Conservation (phyloP, 805 yeast genomes). For the Starmerella kuoi region DNA sequence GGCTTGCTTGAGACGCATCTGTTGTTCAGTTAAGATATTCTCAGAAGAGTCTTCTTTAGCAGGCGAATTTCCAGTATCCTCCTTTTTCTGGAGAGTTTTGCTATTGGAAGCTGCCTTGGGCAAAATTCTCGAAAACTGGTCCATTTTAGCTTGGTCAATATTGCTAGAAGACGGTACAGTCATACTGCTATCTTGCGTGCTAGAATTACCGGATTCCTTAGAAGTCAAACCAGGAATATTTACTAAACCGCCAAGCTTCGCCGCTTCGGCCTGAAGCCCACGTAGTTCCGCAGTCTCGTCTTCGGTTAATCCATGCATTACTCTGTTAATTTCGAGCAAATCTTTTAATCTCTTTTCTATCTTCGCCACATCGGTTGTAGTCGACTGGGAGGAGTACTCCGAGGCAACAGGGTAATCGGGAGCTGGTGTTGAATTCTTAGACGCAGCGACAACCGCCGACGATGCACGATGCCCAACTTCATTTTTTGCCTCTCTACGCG, state of each 20-base stretch:
- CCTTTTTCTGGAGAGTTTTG: neutral
- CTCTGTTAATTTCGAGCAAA: slow-evolving; percentile 2
- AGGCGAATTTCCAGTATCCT: neutral
- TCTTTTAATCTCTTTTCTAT: slow-evolving; percentile 8
- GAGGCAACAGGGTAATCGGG: neutral
- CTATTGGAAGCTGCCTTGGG: neutral
- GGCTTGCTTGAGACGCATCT: slow-evolving; percentile 4
- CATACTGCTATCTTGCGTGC: neutral
- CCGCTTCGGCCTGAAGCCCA: slow-evolving; percentile 1
- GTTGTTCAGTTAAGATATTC: slow-evolving; percentile 1
- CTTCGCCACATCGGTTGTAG: neutral
- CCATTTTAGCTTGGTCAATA: neutral
- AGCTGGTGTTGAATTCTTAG: neutral
- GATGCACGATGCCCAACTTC: neutral
- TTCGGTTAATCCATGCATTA: slow-evolving; percentile 5
- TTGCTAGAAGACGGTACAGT: neutral
- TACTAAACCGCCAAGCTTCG: neutral
- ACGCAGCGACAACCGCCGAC: neutral
- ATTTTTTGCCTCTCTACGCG: neutral
- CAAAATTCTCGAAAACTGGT: neutral
- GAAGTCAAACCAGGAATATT: neutral
- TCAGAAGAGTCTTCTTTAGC: neutral
- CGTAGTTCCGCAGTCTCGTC: slow-evolving; percentile 6
- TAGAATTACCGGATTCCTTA: neutral
- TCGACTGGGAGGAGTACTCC: neutral